These are phyloP conservation scores for Globisporangium cylindrosporum DNA, from an alignment of 352 stramenopile species.

Conservation along the genomic window DNA sequence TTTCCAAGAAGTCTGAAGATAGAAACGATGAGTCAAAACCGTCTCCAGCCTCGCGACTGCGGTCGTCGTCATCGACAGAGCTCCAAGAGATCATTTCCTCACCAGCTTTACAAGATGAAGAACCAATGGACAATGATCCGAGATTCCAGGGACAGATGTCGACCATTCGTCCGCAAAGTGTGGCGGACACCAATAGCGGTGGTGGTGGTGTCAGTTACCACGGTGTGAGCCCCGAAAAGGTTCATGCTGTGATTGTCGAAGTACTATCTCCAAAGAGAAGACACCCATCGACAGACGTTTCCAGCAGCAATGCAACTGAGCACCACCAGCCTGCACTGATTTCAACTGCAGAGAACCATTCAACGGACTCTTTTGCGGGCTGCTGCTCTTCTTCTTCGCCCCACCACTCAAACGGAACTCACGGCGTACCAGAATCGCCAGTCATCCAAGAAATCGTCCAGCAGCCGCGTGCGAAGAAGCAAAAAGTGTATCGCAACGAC, in stretches of 20 bases:
- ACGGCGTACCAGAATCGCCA: background rate
- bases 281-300: background rate
- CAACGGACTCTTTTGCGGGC: background rate
- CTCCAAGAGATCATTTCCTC: background rate
- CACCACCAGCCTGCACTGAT: background rate
- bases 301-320: background rate
- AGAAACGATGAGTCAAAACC: background rate
- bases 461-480: constrained; percentile 14
- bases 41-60: background rate
- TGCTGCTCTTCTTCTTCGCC: background rate
- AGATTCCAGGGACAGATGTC: background rate
- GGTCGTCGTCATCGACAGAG: constrained; percentile 1
- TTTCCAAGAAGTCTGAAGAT: background rate
- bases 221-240: background rate
- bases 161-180: constrained; percentile 7
- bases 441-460: constrained; percentile 8
- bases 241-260: constrained; percentile 9
- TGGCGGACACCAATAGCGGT: background rate
- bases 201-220: background rate
- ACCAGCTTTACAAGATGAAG: background rate
- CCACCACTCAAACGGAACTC: background rate
- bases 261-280: constrained; percentile 9
- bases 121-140: background rate
- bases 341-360: background rate
- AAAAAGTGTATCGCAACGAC: constrained; percentile 9